A percentile compares a stretch with the other conserved stretches of the same genome.
phyloP scores from a whole-genome alignment of 805 yeast genomes.

The Saturnispora galanensis region DNA sequence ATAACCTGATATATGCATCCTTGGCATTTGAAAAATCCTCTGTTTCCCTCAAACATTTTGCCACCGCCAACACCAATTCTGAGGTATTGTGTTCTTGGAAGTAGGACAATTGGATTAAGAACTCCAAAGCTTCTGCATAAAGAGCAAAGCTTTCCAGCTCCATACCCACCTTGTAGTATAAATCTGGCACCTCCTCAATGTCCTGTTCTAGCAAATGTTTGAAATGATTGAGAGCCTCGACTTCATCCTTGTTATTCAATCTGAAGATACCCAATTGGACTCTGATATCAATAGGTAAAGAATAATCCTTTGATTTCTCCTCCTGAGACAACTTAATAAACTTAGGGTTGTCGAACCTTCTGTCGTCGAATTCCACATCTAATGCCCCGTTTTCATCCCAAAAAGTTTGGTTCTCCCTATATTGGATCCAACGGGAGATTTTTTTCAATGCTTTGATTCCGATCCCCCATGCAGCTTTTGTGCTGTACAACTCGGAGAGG shows the following conservation, averaged over 20 bases:
- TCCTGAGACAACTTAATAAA: slow-evolving; percentile 32
- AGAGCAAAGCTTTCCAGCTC: slow-evolving; percentile 60
- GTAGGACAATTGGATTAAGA: slow-evolving; percentile 46
- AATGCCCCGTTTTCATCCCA: slow-evolving; percentile 52
- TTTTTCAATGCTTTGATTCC: slow-evolving; percentile 59
- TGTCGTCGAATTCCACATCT: slow-evolving; percentile 77
- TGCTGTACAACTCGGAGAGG: slow-evolving; percentile 67
- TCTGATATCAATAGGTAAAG: slow-evolving; percentile 80
- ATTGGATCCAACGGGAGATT: slow-evolving; percentile 77
- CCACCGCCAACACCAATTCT: slow-evolving; percentile 52
- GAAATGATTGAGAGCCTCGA: slow-evolving; percentile 70
- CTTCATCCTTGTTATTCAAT: slow-evolving; percentile 47
- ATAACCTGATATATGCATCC: slow-evolving; percentile 43
- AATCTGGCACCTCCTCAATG: slow-evolving; percentile 56
- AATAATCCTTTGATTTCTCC: slow-evolving; percentile 33
- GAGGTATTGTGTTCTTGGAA: slow-evolving; percentile 42
- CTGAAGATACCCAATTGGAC: slow-evolving; percentile 71
- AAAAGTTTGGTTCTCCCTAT: slow-evolving; percentile 50
- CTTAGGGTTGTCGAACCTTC: slow-evolving; percentile 42
- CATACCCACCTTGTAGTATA: slow-evolving; percentile 67
- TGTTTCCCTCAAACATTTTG: slow-evolving; percentile 65
- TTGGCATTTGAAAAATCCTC: slow-evolving; percentile 62
- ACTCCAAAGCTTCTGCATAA: slow-evolving; percentile 67
- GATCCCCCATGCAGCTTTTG: slow-evolving; percentile 50
- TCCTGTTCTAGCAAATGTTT: slow-evolving; percentile 42